phyloP scores from a whole-genome alignment of 176 grass and related monocot species.

The Dendrocalamus sinicus region DNA sequence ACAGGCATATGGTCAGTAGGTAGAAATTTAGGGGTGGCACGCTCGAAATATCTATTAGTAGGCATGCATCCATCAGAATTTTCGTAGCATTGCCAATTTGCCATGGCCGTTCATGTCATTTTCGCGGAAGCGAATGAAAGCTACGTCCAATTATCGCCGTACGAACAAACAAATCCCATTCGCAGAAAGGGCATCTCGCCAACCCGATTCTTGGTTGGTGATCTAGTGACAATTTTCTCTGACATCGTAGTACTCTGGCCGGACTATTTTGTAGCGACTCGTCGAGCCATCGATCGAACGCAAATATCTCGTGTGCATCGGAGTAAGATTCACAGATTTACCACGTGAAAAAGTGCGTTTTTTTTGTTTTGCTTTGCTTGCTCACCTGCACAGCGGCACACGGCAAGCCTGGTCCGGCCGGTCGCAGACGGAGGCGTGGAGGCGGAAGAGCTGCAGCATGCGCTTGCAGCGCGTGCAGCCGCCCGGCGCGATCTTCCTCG shows the following conservation, averaged over 20 bases:
- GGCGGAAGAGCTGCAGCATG: constrained; percentile 75
- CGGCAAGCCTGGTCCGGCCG: constrained; percentile 50
- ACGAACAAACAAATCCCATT: neutral
- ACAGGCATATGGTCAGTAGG: neutral
- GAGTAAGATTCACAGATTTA: neutral
- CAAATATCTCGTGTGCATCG: neutral
- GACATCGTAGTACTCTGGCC: neutral
- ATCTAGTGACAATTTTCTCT: neutral
- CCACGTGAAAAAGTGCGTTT: neutral
- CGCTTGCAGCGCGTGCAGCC: constrained; percentile 79
- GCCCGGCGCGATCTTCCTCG: constrained; percentile 44
- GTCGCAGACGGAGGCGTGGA: constrained; percentile 77
- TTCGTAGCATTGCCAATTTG: neutral
- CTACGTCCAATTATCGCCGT: neutral
- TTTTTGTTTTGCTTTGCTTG: neutral
- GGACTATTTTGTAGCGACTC: neutral
- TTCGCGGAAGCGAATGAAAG: constrained; percentile 23
- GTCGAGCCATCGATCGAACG: neutral
- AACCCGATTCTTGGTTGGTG: constrained; percentile 28
- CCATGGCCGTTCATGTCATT: constrained; percentile 20
- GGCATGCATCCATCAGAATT: neutral
- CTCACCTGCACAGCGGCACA: constrained; percentile 82
- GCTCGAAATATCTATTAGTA: neutral
- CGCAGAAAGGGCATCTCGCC: constrained; percentile 39
- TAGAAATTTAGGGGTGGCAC: neutral